Conservation (phyloP, 2,329 filamentous ascomycete species). For the Pseudogymnoascus sp. region DNA sequence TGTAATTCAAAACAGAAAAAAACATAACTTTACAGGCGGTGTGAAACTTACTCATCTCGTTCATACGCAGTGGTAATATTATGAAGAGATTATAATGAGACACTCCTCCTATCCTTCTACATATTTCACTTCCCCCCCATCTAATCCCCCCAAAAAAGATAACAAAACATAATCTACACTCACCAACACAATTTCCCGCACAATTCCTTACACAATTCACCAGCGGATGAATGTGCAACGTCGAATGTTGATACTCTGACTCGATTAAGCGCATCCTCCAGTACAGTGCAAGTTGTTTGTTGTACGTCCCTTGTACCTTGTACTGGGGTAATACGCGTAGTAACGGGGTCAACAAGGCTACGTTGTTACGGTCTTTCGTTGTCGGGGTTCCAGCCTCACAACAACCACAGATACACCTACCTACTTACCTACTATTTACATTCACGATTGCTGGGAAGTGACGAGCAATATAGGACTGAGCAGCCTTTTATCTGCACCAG, state of each 20-base stretch:
- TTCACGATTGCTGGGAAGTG: background rate
- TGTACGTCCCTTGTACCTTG: background rate
- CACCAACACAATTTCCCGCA: background rate
- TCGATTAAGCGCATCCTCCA: background rate
- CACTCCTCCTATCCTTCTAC: conserved; percentile 1
- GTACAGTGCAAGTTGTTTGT: background rate
- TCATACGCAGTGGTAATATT: background rate
- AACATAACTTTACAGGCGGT: background rate
- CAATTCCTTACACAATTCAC: background rate
- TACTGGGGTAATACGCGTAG: background rate
- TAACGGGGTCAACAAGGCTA: conserved; percentile 7
- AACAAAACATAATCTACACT: background rate
- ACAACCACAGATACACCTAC: conserved; percentile 16
- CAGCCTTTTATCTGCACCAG: background rate
- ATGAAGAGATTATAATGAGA: conserved; percentile 8
- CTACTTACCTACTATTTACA: background rate
- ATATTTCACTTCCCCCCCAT: background rate
- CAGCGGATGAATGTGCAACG: background rate
- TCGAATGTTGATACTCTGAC: background rate
- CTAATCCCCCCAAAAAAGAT: background rate
- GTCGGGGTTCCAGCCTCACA: conserved; percentile 35
- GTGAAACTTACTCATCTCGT: conserved; percentile 6
- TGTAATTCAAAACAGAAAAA: conserved; percentile 4
- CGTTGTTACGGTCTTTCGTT: conserved; percentile 37
- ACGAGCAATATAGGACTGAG: background rate